phyloP scores from a whole-genome alignment of 257 asterid species.

The Nicotiana tabacum region DNA sequence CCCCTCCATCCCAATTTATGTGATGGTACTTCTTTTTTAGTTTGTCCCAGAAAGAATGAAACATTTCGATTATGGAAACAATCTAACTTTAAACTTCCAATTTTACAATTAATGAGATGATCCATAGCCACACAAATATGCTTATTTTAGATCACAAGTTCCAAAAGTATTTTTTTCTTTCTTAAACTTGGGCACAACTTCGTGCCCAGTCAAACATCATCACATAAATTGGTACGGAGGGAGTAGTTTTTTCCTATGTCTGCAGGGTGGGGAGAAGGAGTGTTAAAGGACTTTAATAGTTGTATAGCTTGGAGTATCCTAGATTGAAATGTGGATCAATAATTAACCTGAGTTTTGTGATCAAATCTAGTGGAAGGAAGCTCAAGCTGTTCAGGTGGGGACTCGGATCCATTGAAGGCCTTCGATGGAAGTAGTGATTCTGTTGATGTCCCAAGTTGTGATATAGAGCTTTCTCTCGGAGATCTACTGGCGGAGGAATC shows the following conservation, averaged over 20 bases:
- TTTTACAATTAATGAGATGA: no score
- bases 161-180: not conserved
- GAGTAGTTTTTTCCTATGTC: no score
- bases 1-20: no score
- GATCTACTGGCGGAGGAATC: slow-evolving; percentile 36
- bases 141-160: no score
- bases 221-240: no score
- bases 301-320: not conserved
- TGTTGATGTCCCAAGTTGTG: slow-evolving; percentile 29
- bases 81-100: no score
- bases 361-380: slow-evolving; percentile 32
- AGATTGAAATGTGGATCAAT: not conserved
- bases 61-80: no score
- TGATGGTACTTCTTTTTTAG: no score
- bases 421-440: slow-evolving; percentile 58
- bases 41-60: no score
- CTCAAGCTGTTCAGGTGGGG: slow-evolving; percentile 29
- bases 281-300: not conserved
- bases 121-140: no score
- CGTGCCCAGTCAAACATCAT: no score
- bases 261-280: not conserved
- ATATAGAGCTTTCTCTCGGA: slow-evolving; percentile 28
- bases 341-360: slow-evolving; percentile 39
- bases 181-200: no score
- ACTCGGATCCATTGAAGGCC: slow-evolving; percentile 23